These are phyloP conservation scores for Flaveria floridana DNA, from an alignment of 140 eudicot genomes.

Conservation along the genomic window DNA sequence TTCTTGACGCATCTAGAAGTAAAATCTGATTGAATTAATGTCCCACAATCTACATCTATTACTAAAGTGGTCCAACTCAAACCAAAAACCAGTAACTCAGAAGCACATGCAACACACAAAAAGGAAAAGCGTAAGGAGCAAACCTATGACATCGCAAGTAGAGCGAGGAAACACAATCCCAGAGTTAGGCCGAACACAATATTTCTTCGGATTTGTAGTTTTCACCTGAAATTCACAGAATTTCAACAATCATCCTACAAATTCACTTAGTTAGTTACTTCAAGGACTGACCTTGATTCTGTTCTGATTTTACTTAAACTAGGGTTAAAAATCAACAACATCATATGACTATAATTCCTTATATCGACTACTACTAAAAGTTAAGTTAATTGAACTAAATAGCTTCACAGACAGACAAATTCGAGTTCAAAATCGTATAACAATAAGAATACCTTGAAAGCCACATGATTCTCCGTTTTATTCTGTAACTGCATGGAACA, in stretches of 20 bases:
- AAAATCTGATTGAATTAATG: background rate
- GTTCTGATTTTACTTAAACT: background rate
- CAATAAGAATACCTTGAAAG: constrained; percentile 61
- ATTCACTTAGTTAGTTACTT: background rate
- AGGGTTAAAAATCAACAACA: background rate
- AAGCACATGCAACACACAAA: background rate
- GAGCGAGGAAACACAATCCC: constrained; percentile 79
- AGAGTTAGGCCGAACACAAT: constrained; percentile 87
- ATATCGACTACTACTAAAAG: no score
- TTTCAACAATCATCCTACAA: background rate
- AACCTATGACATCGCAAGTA: constrained; percentile 74
- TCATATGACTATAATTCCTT: background rate
- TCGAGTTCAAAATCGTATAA: background rate
- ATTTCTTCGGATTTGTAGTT: constrained; percentile 95
- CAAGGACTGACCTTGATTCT: background rate
- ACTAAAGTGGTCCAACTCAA: background rate
- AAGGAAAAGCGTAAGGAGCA: background rate
- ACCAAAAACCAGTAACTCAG: constrained; percentile 3
- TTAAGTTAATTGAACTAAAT: no score
- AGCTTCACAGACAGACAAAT: background rate
- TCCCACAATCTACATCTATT: background rate
- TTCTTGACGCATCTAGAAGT: background rate
- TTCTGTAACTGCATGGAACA: constrained; percentile 69
- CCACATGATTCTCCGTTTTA: constrained; percentile 63
- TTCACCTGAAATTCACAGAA: constrained; percentile 61